Base-by-base conservation (phyloP, 441 rosid genomes). In the Codiaeum variegatum region DNA sequence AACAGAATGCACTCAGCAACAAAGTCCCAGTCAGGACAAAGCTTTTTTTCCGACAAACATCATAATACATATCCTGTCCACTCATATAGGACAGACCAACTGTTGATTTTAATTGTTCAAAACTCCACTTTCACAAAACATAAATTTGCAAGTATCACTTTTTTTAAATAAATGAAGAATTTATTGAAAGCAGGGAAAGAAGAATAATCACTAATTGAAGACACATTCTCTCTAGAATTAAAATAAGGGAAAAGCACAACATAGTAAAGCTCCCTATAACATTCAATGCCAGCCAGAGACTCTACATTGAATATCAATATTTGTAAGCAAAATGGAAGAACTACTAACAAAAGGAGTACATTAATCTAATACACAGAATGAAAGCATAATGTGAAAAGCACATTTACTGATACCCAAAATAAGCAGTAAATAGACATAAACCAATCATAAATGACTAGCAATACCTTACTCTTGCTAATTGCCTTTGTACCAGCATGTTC, bases 391-490 rank as follows among this genome's bases (percentile, higher is more conserved):
- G 13, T 6, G 26, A 32, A 34, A 28, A 55, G 19, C 28, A 58
- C 9, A 24, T 13, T 6, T 21, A 8, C 7, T 6, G 12, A 3
- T 66, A 31, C 52, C 42, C 28, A 40, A 70, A 26, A 26, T 15
- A 42, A 72, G 19, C 38, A 40, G 55, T 19, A 65, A 70, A 55
- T 36, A 66, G 16, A 32, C 31, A 47, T 28, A 1, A 32, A 29
- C 23, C 23, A 13, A 32, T 44, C 13, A 0, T 16, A 55, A 70
- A 75, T 15, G 60, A 69, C 59, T 32, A 29, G 21, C 46, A 78
- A 78, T 85, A 94, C 98, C 98, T 93, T 95, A 76, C 85, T 88
- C 87, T 87, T 93, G 84, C 82, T 78, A 75, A 88, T 77, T 72
- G 90, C 80, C 80, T 83, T 86, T 75, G 80, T 83, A 72, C 93